Conservation (phyloP, 2,329 filamentous ascomycete species). For the Cyanodermella asteris region DNA sequence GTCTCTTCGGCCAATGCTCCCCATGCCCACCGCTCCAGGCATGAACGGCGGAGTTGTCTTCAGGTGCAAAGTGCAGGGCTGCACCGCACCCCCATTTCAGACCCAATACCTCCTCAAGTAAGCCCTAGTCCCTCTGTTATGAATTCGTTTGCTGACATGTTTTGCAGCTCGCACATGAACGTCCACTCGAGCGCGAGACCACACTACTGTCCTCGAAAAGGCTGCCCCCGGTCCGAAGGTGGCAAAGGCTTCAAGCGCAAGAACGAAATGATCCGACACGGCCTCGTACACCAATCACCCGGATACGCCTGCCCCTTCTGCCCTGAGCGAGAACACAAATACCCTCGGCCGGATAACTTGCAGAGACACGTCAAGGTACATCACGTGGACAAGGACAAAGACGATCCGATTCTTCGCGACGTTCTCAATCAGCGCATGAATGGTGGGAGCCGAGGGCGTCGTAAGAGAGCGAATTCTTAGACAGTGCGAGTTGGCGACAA, state of each 20-base stretch:
- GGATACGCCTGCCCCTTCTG: constrained; percentile 95
- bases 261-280: constrained; percentile 53
- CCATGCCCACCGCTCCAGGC: no score
- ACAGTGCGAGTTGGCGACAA: neutral
- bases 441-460: constrained; percentile 58
- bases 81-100: constrained; percentile 36
- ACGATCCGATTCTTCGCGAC: constrained; percentile 59
- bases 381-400: constrained; percentile 72
- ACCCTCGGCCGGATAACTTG: constrained; percentile 85
- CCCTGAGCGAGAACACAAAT: constrained; percentile 78
- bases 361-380: constrained; percentile 91
- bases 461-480: constrained; percentile 28
- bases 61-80: constrained; percentile 34
- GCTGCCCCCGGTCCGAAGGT: constrained; percentile 35
- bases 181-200: constrained; percentile 42
- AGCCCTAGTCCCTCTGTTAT: constrained; percentile 10
- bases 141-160: constrained; percentile 1
- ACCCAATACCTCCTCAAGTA: constrained; percentile 45
- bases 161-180: constrained; percentile 28
- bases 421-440: constrained; percentile 73
- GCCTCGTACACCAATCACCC: constrained; percentile 79
- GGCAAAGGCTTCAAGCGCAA: constrained; percentile 47
- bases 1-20: no score
- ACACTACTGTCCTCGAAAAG: constrained; percentile 38
- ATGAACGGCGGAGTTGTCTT: constrained; percentile 15